Base-by-base conservation (phyloP, 768 basidiomycete genomes). In the Rhizopogon sp. region DNA sequence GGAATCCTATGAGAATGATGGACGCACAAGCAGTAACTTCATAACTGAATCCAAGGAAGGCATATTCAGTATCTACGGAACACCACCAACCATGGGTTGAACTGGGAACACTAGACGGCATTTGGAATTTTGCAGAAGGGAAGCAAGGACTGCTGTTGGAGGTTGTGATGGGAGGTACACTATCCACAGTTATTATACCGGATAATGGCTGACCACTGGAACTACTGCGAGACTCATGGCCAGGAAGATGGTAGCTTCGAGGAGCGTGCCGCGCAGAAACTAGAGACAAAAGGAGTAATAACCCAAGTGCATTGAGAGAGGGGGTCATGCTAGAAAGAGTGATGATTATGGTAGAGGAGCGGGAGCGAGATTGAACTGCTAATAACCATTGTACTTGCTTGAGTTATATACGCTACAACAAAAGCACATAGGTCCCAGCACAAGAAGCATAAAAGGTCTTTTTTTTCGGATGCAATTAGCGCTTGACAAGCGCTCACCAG, bases 11-110 rank as follows among this genome's bases (percentile, higher is more conserved):
- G 9, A 42, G 14, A 6, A 37, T 40, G 5, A 1, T 50, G 31
- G 29, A 68, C 80, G 47, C 60, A 85, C 87, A 88, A 10, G 71
- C 75, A 41, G 83, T 79, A 22, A 90, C 75, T 62, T 87, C 87
- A 60, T 90, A 90, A 65, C 85, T 85, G 68, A 90, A 85, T 0
- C 87, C 88, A 49, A 90, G 69, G 64, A 90, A 90, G 0, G 80
- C 88, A 60, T 88, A 89, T 64, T 91, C 88, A 0, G 79, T 81
- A 52, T 71, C 68, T 39, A 70, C 64, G 53, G 79, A 65, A 64
- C 88, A 91, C 88, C 87, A 85, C 84, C 84, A 85, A 50, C 74
- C 72, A 9, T 70, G 68, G 37, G 74, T 54, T 2, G 77, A 77
- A 1, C 65, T 54, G 0, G 85, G 85, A 8, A 79, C 63, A 1